phyloP scores from a whole-genome alignment of 768 basidiomycete species.

The Boletus rubroflammeus region DNA sequence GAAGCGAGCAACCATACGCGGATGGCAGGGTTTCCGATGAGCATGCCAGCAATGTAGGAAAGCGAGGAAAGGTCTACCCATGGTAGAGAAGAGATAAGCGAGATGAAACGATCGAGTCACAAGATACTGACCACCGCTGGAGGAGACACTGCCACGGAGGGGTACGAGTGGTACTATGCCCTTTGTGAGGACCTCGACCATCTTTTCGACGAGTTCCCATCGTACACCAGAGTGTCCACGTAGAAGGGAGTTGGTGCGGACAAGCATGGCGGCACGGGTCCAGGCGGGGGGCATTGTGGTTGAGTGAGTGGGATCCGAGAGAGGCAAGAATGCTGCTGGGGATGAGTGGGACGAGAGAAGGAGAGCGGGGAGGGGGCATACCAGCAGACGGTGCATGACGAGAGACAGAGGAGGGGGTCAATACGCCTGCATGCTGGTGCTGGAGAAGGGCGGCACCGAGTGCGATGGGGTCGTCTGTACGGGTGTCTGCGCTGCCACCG shows the following conservation, averaged over 20 bases:
- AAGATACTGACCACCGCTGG: conserved; percentile 64
- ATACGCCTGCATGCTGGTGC: conserved; percentile 73
- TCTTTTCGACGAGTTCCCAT: conserved; percentile 75
- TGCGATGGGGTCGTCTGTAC: conserved; percentile 67
- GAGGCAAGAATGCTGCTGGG: conserved; percentile 44
- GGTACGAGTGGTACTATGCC: conserved; percentile 80
- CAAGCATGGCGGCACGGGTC: conserved; percentile 83
- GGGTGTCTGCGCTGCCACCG: conserved; percentile 85
- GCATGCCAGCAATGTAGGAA: conserved; percentile 77
- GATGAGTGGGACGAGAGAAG: not conserved
- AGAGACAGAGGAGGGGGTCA: conserved; percentile 50
- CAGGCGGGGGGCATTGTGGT: conserved; percentile 82
- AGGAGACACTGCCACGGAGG: conserved; percentile 77
- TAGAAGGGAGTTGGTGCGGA: conserved; percentile 86
- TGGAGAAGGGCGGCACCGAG: conserved; percentile 84
- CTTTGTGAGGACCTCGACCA: conserved; percentile 65
- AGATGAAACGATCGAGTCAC: not conserved
- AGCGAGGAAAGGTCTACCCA: conserved; percentile 66
- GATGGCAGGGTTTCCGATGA: conserved; percentile 79
- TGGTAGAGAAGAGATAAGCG: conserved; percentile 11
- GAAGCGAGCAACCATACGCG: conserved; percentile 56
- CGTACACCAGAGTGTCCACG: conserved; percentile 87
- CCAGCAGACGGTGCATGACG: not conserved
- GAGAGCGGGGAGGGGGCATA: not conserved
- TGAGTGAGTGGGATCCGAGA: conserved; percentile 63